Evolutionary conservation across 2,329 filamentous ascomycete species (phyloP), one percentile per base, ranked within the genome.

Genomic region (Coniochaeta prunicola): DNA sequence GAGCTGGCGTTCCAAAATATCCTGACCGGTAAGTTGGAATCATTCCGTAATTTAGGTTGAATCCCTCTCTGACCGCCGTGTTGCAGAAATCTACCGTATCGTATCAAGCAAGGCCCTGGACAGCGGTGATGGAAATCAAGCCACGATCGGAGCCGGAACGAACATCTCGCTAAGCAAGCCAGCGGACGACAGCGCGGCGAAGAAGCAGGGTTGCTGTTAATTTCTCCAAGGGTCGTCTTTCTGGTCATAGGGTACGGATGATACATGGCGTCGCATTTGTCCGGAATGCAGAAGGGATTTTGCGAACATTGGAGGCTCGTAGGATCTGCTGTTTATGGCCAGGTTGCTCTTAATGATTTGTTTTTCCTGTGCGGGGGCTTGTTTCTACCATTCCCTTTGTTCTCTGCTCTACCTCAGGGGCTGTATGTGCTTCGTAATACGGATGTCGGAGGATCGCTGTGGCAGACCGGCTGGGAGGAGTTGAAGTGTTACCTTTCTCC

Each of bases 1-100:
- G 94, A 99, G 80, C 87, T 97, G 71, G 94, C 94, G 61, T 97
- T 99, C 85, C 93, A 99, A 80, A 97, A 97, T 78, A 99, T 99
- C 73, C 82, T 99, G 73, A 99, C 94, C 72, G 93, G 93, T 97
- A 83, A 63, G 84, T 15, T 21, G n/a, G 12, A 50, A 9, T 50
- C 12, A 12, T 8, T 17, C 24, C 28, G 21, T 26, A 21, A 10
- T 4, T 24, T 26, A 15, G n/a, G n/a, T n/a, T 17, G 8, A 15
- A n/a, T 10, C 9, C 33, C 2, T 34, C 4, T 54, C 59, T 59
- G 24, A 61, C 40, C 57, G 57, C 31, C 58, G 59, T 31, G 36
- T 57, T 38, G 60, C 73, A 96, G 94, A 99, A 83, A 99, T 99
- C 80, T 99, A 97, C 84, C 90, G 92, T 71, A 99, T 99, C 69